These are phyloP conservation scores for Artemisia annua DNA, from an alignment of 129 eudicot species.

Conservation along the genomic window DNA sequence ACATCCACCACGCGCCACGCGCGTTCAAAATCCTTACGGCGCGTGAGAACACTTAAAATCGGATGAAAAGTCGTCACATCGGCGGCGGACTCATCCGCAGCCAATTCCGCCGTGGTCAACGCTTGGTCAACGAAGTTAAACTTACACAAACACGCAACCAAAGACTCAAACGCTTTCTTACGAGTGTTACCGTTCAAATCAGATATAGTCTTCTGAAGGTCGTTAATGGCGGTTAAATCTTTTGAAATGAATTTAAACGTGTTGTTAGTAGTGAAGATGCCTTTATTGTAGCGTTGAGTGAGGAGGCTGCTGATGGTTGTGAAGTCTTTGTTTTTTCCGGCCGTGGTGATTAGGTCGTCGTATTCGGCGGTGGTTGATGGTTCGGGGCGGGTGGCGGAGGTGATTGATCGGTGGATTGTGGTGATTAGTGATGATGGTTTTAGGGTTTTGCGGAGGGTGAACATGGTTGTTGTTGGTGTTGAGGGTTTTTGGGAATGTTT, in stretches of 20 bases:
- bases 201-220: constrained; percentile 39
- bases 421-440: constrained; percentile 27
- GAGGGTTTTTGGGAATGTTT: background rate
- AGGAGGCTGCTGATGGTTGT: constrained; percentile 48
- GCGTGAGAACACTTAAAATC: constrained; percentile 41
- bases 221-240: constrained; percentile 39
- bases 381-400: constrained; percentile 22
- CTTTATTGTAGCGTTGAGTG: constrained; percentile 43
- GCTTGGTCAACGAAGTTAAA: constrained; percentile 42
- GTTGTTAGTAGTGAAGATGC: constrained; percentile 49
- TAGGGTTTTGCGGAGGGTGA: constrained; percentile 42
- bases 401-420: constrained; percentile 25
- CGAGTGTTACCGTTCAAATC: constrained; percentile 35
- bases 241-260: constrained; percentile 76
- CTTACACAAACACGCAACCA: constrained; percentile 47
- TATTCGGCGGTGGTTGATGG: constrained; percentile 42
- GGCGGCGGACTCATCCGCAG: constrained; percentile 34
- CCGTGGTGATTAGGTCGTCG: constrained; percentile 57
- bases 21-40: constrained; percentile 29
- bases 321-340: constrained; percentile 55
- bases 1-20: constrained; percentile 46
- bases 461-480: constrained; percentile 34
- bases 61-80: constrained; percentile 54
- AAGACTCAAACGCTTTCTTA: constrained; percentile 50
- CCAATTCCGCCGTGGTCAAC: constrained; percentile 42